These are phyloP conservation scores for Trichoderma arundinaceum DNA, from an alignment of 2,329 filamentous ascomycete species.

Conservation along the genomic window DNA sequence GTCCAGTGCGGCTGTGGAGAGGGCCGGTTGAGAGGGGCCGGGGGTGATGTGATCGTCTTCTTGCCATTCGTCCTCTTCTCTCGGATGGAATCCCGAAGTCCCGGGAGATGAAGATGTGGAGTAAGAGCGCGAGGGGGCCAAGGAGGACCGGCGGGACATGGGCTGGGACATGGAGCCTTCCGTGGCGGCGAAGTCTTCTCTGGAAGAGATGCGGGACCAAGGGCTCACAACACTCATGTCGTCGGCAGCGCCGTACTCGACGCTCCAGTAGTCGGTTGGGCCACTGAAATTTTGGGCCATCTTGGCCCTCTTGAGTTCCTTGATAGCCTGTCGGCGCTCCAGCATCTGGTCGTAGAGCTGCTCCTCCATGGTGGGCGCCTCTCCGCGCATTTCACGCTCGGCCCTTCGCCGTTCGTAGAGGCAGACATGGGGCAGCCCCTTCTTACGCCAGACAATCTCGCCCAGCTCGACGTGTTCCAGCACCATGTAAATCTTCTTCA, in stretches of 20 bases:
- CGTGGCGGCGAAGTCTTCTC: conserved; percentile 47
- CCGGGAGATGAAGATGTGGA: conserved; percentile 52
- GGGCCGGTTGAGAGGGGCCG: conserved; percentile 58
- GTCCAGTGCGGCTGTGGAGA: conserved; percentile 67
- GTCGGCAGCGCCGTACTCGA: conserved; percentile 73
- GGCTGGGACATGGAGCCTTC: conserved; percentile 48
- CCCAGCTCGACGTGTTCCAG: conserved; percentile 93
- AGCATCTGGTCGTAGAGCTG: conserved; percentile 64
- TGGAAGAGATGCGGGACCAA: conserved; percentile 52
- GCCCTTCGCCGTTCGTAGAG: conserved; percentile 81
- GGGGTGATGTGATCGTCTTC: conserved; percentile 63
- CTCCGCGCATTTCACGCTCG: conserved; percentile 70
- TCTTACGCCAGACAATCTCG: conserved; percentile 92
- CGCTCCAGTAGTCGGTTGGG: conserved; percentile 76
- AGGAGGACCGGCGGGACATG: conserved; percentile 51
- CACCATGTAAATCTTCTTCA: conserved; percentile 98
- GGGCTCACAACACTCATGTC: conserved; percentile 52
- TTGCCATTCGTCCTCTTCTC: conserved; percentile 45
- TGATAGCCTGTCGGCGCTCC: conserved; percentile 63
- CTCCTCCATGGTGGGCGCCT: conserved; percentile 64
- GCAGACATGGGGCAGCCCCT: conserved; percentile 82
- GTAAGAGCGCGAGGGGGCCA: conserved; percentile 54
- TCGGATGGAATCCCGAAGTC: conserved; percentile 39
- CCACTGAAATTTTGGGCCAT: conserved; percentile 57
- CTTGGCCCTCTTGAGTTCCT: conserved; percentile 62